Evolutionary conservation across 1,284 basidiomycete genomes (phyloP), one percentile per base, ranked within the genome.

Genomic region (Neolentinus lepideus): DNA sequence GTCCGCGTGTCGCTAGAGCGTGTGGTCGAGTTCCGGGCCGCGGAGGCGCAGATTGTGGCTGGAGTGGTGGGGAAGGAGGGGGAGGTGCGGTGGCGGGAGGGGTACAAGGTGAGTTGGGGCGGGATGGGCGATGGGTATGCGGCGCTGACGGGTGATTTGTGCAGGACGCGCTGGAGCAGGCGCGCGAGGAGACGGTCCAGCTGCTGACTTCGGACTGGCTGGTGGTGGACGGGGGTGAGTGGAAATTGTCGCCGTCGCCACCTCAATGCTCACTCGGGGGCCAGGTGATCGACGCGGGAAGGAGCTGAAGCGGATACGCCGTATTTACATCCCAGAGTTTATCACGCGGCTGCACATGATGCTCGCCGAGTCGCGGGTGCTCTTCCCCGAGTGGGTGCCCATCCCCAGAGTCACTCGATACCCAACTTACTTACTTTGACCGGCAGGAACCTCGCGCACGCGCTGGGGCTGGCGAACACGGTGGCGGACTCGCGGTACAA

Each of bases 301-400:
- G 25, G 92, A 97, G 62, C 80, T 97, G 52, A 72, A 79, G 2
- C 81, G 89, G 22, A 91, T 98, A 56, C 83, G 95, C 29, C 87
- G 92, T 62, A 86, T 95, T 35, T 96, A 91, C 70, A 77, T 98
- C 19, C 96, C 95, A 0, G 94, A 98, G 67, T 78, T 98, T 36
- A 83, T 98, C 60, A 77, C 98, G 58, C 84, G 92, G 21, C 73
- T 98, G 16, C 95, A 98, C 66, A 74, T 78, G 29, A 74, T 88
- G 56, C 75, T 98, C 12, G 80, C 85, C 59, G 74, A 79, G 35
- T 90, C 92, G 4, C 75, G 85, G 72, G 81, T 14, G 75, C 94
- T 46, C 83, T 88, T 11, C 75, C 78, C 89, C 94, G 63, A 56
- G 88, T 77, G n/a, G n/a, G 48, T 47, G 29, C 57, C 53, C 25